A percentile compares a stretch with the other conserved stretches of the same genome.
These are phyloP conservation scores for Synchytrium microbalum DNA, from an alignment of 371 early-diverging fungal genomes.

Conservation along the genomic window DNA sequence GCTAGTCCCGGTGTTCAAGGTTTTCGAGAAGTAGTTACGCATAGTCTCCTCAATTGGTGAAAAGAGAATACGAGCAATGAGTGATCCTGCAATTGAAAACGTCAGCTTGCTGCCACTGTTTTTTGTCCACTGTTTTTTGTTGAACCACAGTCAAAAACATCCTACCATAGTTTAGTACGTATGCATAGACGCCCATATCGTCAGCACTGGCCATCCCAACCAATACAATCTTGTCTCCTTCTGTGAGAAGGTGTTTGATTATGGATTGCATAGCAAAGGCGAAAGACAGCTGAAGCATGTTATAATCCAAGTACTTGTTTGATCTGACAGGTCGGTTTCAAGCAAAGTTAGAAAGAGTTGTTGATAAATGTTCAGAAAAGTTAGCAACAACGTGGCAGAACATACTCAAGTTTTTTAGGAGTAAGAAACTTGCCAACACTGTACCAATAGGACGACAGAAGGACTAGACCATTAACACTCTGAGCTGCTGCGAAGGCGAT, in stretches of 20 bases:
- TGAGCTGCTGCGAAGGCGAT: constrained; percentile 1
- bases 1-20: constrained; percentile 13
- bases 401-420: constrained; percentile 2
- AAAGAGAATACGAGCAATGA: constrained; percentile 83
- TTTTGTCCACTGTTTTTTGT: neutral
- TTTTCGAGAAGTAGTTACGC: constrained; percentile 68
- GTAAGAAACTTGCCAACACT: constrained; percentile 12
- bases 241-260: constrained; percentile 85
- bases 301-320: constrained; percentile 47
- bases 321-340: no score
- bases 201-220: constrained; percentile 50
- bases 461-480: neutral
- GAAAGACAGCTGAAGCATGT: constrained; percentile 51
- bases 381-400: no score
- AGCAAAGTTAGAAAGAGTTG: no score
- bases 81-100: constrained; percentile 52
- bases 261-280: constrained; percentile 79
- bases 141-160: neutral
- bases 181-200: constrained; percentile 71
- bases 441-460: neutral
- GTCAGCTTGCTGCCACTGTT: neutral
- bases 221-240: constrained; percentile 89
- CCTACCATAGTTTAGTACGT: constrained; percentile 77
- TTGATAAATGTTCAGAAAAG: neutral
- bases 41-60: constrained; percentile 89